Conservation (phyloP, 495 filamentous ascomycete species). For the Mycothermus thermophilus region DNA sequence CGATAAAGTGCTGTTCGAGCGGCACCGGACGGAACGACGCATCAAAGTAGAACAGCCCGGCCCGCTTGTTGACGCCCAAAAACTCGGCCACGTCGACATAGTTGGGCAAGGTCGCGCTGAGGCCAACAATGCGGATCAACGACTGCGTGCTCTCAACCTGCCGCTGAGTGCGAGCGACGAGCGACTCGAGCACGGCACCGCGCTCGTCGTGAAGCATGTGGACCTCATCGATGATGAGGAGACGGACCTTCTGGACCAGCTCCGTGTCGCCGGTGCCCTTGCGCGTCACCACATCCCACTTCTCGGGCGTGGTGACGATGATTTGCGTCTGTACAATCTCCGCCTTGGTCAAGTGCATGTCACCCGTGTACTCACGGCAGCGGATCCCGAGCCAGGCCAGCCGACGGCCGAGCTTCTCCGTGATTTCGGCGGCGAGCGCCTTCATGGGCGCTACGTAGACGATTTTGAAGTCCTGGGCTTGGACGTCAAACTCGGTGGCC, state of each 20-base stretch:
- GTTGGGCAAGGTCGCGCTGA: slow-evolving; percentile 92
- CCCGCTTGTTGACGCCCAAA: slow-evolving; percentile 84
- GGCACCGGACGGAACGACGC: slow-evolving; percentile 90
- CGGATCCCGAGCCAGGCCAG: slow-evolving; percentile 83
- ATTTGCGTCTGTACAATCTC: slow-evolving; percentile 94
- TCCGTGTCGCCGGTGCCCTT: slow-evolving; percentile 97
- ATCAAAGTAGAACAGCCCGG: slow-evolving; percentile 95
- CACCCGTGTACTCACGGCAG: slow-evolving; percentile 84
- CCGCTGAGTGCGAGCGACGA: slow-evolving; percentile 86
- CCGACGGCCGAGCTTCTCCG: slow-evolving; percentile 86
- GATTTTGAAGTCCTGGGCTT: slow-evolving; percentile 87
- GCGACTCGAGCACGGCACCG: slow-evolving; percentile 85
- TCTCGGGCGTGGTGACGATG: slow-evolving; percentile 96
- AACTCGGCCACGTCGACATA: slow-evolving; percentile 95
- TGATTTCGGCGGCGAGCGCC: slow-evolving; percentile 89
- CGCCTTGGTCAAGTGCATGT: slow-evolving; percentile 96
- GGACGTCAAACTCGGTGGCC: slow-evolving; percentile 61
- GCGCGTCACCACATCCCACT: slow-evolving; percentile 96
- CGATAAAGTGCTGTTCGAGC: slow-evolving; percentile 93
- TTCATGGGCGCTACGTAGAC: slow-evolving; percentile 99
- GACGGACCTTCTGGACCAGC: slow-evolving; percentile 87
- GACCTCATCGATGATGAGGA: slow-evolving; percentile 97
- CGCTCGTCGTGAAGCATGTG: slow-evolving; percentile 99
- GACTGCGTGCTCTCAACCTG: slow-evolving; percentile 98
- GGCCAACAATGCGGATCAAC: slow-evolving; percentile 85